Evolutionary conservation across 225 moss, liverwort and hornwort species (phyloP).

Genomic region (Takakia lepidozioides): DNA sequence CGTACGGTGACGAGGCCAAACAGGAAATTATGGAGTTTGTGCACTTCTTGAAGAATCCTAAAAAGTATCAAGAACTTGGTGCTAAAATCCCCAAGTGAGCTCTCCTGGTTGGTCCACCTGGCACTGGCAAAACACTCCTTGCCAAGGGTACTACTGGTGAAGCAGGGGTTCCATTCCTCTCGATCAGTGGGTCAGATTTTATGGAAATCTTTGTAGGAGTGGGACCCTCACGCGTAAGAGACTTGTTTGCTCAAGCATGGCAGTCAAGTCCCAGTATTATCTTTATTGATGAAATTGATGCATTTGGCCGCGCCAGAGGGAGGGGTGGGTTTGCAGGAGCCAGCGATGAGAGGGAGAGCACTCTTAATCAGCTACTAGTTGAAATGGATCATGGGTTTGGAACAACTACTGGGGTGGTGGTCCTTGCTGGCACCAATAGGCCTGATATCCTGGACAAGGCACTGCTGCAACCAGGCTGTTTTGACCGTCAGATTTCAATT

Average conservation of each 20-base stretch:
- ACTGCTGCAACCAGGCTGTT: conserved; percentile 84
- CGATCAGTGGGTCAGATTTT: conserved; percentile 97
- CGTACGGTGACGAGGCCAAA: conserved; percentile 98
- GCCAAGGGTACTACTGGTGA: conserved; percentile 98
- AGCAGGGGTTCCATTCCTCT: conserved; percentile 96
- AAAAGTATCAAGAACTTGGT: conserved; percentile 93
- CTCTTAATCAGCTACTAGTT: conserved; percentile 90
- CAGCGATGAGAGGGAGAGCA: conserved; percentile 98
- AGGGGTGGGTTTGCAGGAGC: conserved; percentile 98
- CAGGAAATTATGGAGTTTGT: conserved; percentile 99
- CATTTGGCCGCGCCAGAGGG: conserved; percentile 97
- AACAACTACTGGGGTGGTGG: conserved; percentile 94
- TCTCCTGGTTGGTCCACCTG: conserved; percentile 94
- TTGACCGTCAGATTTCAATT: conserved; percentile 90
- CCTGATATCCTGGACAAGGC: conserved; percentile 98
- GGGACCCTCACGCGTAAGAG: conserved; percentile 95
- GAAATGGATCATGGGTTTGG: conserved; percentile 99
- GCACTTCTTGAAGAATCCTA: conserved; percentile 95
- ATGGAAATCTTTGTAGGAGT: conserved; percentile 99
- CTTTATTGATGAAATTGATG: conserved; percentile 98
- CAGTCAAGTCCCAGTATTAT: conserved; percentile 97
- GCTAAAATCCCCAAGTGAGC: conserved; percentile 99
- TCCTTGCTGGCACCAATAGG: conserved; percentile 95
- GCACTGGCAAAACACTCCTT: conserved; percentile 87
- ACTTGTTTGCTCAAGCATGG: conserved; percentile 95